Percentiles rank a stretch among this genome's conserved stretches.
Evolutionary conservation across 2,329 filamentous ascomycete genomes (phyloP).

Genomic region (Pseudocercospora fijiensis): DNA sequence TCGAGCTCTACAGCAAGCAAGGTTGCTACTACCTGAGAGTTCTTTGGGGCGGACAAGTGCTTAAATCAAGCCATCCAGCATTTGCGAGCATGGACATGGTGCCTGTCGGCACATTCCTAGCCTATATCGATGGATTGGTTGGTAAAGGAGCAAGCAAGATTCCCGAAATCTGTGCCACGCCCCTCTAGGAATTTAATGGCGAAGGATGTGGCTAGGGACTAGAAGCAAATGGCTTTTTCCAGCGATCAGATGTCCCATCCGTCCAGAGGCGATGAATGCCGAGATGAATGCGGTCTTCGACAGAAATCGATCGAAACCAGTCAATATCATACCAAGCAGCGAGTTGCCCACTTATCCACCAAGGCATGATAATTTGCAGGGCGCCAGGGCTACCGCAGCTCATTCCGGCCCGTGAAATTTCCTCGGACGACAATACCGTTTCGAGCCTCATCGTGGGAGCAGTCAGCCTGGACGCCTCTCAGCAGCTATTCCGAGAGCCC

Average conservation of each 20-base stretch:
- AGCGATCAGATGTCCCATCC: not conserved
- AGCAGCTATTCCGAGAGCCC: not conserved
- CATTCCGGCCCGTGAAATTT: not conserved
- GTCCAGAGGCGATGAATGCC: not conserved
- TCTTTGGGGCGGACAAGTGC: conserved; percentile 66
- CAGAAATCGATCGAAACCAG: not conserved
- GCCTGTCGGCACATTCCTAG: conserved; percentile 62
- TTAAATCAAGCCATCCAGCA: conserved; percentile 66
- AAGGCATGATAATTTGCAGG: not conserved
- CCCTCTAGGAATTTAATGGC: not conserved
- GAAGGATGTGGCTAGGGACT: not conserved
- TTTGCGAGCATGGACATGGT: conserved; percentile 72
- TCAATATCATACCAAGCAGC: not conserved
- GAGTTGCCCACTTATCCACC: not conserved
- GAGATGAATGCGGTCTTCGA: not conserved
- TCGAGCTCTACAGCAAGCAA: conserved; percentile 64
- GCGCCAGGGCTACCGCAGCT: not conserved
- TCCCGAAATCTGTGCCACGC: conserved; percentile 37
- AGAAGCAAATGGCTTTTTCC: not conserved
- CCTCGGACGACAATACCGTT: not conserved
- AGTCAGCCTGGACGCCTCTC: not conserved
- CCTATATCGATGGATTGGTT: conserved; percentile 70
- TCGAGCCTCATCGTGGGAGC: not conserved
- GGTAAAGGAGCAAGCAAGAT: conserved; percentile 53
- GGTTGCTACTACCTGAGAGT: conserved; percentile 60